Evolutionary conservation across 2,329 filamentous ascomycete genomes (phyloP).

Genomic region (Ustilaginoidea virens): DNA sequence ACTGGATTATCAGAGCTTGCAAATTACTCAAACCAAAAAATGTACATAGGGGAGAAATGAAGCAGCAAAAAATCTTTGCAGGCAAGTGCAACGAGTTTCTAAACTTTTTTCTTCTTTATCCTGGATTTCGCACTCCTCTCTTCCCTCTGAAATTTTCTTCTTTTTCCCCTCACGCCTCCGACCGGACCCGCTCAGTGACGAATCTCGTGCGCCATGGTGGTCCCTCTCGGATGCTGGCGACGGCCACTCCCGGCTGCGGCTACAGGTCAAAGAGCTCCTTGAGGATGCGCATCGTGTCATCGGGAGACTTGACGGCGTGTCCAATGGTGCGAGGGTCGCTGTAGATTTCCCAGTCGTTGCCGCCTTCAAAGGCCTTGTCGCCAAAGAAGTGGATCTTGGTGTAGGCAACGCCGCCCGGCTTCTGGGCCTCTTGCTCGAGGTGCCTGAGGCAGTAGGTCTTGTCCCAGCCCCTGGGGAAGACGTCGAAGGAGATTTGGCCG

Average conservation of each 20-base stretch:
- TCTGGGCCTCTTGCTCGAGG: conserved; percentile 63
- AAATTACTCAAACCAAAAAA: too few species aligned
- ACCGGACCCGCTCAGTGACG: too few species aligned
- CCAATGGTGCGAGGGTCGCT: conserved; percentile 67
- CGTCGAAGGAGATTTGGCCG: conserved; percentile 95
- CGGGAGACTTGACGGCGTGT: conserved; percentile 66
- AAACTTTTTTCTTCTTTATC: too few species aligned
- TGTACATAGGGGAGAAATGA: too few species aligned
- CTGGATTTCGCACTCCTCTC: too few species aligned
- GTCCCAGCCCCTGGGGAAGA: conserved; percentile 95
- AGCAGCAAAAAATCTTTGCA: too few species aligned
- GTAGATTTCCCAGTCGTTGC: conserved; percentile 95
- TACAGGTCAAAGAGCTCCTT: conserved; percentile 66
- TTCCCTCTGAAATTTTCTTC: too few species aligned
- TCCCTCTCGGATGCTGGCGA: background rate
- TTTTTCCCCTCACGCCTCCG: too few species aligned
- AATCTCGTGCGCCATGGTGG: too few species aligned
- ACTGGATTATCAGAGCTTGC: too few species aligned
- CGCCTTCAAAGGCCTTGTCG: conserved; percentile 82
- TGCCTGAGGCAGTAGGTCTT: conserved; percentile 94
- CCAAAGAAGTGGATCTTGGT: conserved; percentile 94
- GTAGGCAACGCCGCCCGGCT: conserved; percentile 58
- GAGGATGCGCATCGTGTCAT: conserved; percentile 66
- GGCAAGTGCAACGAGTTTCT: too few species aligned
- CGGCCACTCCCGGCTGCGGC: background rate